These are phyloP conservation scores for Colletotrichum tropicale DNA, from an alignment of 2,329 filamentous ascomycete genomes.

Conservation along the genomic window DNA sequence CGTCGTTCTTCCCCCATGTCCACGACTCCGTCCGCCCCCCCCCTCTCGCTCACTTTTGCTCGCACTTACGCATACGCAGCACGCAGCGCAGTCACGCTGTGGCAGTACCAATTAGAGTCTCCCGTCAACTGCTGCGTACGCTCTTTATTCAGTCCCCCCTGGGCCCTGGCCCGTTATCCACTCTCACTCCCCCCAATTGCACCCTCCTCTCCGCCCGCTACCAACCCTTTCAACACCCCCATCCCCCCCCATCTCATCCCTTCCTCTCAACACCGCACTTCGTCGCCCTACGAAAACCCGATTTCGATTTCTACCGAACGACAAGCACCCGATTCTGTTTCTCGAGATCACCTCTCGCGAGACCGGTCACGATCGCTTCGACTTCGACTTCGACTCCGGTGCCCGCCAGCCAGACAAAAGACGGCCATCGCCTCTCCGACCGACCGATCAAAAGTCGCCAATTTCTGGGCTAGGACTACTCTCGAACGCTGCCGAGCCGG, in stretches of 20 bases:
- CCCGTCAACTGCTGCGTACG: not conserved
- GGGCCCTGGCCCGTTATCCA: not conserved
- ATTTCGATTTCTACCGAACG: slow-evolving; percentile 17
- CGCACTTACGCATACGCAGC: not conserved
- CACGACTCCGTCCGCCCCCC: not conserved
- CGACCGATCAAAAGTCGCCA: not conserved
- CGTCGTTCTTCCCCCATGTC: not conserved
- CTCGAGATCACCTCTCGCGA: not conserved
- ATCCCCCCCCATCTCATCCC: slow-evolving; percentile 20
- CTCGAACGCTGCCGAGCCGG: not conserved
- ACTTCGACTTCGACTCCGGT: not conserved
- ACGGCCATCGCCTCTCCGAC: not conserved
- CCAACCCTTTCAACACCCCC: slow-evolving; percentile 22
- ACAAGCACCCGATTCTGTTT: not conserved
- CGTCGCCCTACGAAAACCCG: slow-evolving; percentile 3
- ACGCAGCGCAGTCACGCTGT: not conserved
- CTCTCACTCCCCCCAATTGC: slow-evolving; percentile 2
- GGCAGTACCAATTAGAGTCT: not conserved
- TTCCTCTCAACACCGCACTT: slow-evolving; percentile 14
- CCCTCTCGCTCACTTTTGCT: not conserved
- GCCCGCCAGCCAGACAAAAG: not conserved
- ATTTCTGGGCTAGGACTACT: slow-evolving; percentile 1
- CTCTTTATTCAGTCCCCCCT: slow-evolving; percentile 11
- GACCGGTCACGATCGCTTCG: slow-evolving; percentile 1
- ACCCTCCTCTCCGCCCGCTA: slow-evolving; percentile 22